Conservation (phyloP, 495 filamentous ascomycete genomes). For the Viridothelium virens region DNA sequence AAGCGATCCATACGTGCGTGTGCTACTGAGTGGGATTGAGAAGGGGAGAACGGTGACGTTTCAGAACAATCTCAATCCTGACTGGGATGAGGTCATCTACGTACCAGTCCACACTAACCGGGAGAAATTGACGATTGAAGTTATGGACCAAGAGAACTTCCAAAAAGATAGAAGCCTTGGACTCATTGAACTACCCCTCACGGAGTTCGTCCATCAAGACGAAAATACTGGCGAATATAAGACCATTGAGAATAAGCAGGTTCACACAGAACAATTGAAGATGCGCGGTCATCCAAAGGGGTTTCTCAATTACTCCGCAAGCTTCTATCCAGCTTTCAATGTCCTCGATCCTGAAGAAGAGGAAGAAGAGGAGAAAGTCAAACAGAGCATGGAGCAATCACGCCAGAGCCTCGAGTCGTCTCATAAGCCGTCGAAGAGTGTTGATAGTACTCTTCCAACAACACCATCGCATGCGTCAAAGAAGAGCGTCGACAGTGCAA, state of each 20-base stretch:
- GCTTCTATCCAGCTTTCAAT: conserved; percentile 86
- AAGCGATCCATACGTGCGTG: conserved; percentile 87
- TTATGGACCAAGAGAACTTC: conserved; percentile 92
- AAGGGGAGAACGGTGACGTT: conserved; percentile 90
- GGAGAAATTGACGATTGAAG: conserved; percentile 79
- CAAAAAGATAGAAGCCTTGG: conserved; percentile 83
- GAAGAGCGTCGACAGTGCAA: conserved; percentile 2
- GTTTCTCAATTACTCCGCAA: conserved; percentile 68
- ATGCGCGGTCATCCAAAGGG: conserved; percentile 67
- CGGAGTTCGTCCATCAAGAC: conserved; percentile 70
- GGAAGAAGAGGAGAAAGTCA: conserved; percentile 41
- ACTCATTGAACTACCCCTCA: conserved; percentile 60
- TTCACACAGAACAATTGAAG: conserved; percentile 53
- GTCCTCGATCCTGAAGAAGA: conserved; percentile 92
- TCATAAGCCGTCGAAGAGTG: neutral
- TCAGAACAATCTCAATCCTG: conserved; percentile 88
- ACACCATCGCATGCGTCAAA: neutral
- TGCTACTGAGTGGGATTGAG: conserved; percentile 80
- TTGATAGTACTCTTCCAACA: neutral
- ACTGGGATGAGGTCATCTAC: conserved; percentile 95
- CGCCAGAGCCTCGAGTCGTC: conserved; percentile 1
- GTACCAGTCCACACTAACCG: conserved; percentile 80
- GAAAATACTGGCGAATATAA: conserved; percentile 69
- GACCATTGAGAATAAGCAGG: conserved; percentile 64
- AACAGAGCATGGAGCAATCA: conserved; percentile 3